Conservation (phyloP, 345 rosid species). For the Brassica nigra region DNA sequence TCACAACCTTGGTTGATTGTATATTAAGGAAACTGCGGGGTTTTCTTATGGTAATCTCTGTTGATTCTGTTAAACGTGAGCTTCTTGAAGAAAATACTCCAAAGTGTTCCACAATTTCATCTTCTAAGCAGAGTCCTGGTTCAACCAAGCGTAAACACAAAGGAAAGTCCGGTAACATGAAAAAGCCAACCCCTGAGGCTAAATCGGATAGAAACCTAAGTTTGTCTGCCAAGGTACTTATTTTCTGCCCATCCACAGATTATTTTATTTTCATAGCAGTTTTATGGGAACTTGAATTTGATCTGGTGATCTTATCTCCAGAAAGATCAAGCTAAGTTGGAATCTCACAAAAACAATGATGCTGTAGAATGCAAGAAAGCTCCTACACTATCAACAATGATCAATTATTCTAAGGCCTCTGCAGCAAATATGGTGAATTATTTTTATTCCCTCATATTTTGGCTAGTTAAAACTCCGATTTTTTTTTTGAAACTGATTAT, state of each 20-base stretch:
- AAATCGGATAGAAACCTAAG: constrained; percentile 36
- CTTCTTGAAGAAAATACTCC: constrained; percentile 66
- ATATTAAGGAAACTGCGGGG: constrained; percentile 74
- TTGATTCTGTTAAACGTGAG: constrained; percentile 77
- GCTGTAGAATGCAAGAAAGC: constrained; percentile 45
- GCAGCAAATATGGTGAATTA: constrained; percentile 48
- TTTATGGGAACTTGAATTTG: constrained; percentile 25
- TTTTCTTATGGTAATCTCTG: constrained; percentile 63
- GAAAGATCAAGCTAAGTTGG: constrained; percentile 31
- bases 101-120: constrained; percentile 50
- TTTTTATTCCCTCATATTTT: constrained; percentile 29
- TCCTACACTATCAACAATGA: constrained; percentile 42
- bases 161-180: constrained; percentile 51
- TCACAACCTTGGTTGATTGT: constrained; percentile 68
- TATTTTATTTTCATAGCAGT: constrained; percentile 16
- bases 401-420: constrained; percentile 42
- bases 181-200: constrained; percentile 47
- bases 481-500: constrained; percentile 48
- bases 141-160: constrained; percentile 58
- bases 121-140: constrained; percentile 56
- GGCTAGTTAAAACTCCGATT: constrained; percentile 13
- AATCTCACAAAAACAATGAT: constrained; percentile 36
- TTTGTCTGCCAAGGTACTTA: constrained; percentile 51
- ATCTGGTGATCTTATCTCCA: constrained; percentile 27
- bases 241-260: constrained; percentile 8